A percentile compares a stretch with the other conserved stretches of the same genome.
Conservation (phyloP, 257 asterid genomes). For the Solanum neorickii region DNA sequence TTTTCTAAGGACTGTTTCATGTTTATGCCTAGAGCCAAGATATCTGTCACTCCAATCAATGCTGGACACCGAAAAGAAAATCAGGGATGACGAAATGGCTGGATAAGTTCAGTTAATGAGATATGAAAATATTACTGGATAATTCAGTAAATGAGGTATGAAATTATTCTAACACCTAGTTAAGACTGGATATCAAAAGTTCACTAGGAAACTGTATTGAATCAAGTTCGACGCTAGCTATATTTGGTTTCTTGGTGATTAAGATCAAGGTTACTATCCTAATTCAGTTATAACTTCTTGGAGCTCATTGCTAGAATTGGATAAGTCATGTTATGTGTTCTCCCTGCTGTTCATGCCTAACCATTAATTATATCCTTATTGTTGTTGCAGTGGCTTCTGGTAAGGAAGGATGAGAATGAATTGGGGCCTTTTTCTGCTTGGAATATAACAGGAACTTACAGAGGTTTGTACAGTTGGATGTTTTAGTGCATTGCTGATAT, state of each 20-base stretch:
- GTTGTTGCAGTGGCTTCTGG: slow-evolving; percentile 77
- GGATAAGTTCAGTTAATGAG: background rate
- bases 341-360: background rate
- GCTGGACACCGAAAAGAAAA: background rate
- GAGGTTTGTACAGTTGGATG: slow-evolving; percentile 44
- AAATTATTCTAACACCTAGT: background rate
- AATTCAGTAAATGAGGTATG: background rate
- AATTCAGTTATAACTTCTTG: background rate
- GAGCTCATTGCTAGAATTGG: background rate
- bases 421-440: slow-evolving; percentile 85
- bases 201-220: background rate
- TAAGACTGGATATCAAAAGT: background rate
- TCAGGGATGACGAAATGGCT: background rate
- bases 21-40: background rate
- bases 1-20: background rate
- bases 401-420: slow-evolving; percentile 66
- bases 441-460: slow-evolving; percentile 93
- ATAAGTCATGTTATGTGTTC: background rate
- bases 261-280: background rate
- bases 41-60: background rate
- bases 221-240: background rate
- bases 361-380: background rate
- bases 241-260: background rate
- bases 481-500: background rate
- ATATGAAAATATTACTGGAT: background rate